Evolutionary conservation across 202 grass and related monocot genomes (phyloP), one percentile per base, ranked within the genome.

Genomic region (Dendrocalamus latiflorus): DNA sequence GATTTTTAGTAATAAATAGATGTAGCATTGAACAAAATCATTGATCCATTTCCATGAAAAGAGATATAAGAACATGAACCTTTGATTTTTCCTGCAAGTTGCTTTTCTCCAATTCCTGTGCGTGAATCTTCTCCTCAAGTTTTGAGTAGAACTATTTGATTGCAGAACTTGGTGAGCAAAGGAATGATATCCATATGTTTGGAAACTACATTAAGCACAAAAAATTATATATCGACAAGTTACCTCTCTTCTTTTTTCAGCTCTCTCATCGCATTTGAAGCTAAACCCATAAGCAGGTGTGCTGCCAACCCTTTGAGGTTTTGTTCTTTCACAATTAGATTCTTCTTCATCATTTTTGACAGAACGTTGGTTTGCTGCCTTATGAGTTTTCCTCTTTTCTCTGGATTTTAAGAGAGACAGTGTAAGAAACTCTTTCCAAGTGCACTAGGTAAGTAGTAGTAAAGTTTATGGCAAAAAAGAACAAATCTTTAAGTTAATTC

Each of bases 71-170:
- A 65, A 45, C 65, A 77, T 1, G 1, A 36, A 98, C 95, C 92
- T 98, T 98, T 73, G 92, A 95, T 93, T 98, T 95, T 33, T 82
- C 90, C 73, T 95, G 92, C 80, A 93, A 43, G 63, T 89, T 95
- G 65, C 64, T 93, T 76, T 93, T 95, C 82, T 98, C 90, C 89
- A 95, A 48, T 88, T 98, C 95, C 64, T 91, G 90, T 77, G 87
- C 92, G 85, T 93, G 90, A 63, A 90, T 85, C 88, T 94, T 93
- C 82, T 98, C 92, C 81, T 98, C 95, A 17, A 98, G 84, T 79
- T 98, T 98, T 81, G 86, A 86, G 76, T 93, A 95, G 85, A 98
- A 98, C 95, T 98, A 85, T 26, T 75, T 75, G 16, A 75, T 83
- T 62, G 69, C 7, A 70, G 12, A 69, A 56, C 4, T 80, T 69